Evolutionary conservation across 108 stramenopile species (phyloP).

Genomic region (Seminavis robusta): DNA sequence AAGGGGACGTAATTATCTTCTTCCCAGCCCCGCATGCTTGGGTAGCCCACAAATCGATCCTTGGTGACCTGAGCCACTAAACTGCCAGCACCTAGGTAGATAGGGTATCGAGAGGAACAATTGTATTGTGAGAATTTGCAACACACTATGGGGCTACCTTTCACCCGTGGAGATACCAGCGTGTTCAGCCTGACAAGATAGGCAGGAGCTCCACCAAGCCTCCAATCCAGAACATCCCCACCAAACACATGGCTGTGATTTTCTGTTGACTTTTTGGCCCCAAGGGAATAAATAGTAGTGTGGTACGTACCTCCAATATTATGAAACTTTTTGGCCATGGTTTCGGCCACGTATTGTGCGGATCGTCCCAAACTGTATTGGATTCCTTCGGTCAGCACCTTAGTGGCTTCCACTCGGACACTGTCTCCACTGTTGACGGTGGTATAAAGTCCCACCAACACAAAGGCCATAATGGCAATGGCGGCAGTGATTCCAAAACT

Average conservation of each 20-base stretch:
- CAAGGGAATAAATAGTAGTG: no score
- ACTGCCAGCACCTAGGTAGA: no score
- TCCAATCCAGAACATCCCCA: no score
- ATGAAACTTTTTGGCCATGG: background rate
- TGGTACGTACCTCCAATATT: slow-evolving; percentile 4
- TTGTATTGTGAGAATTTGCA: no score
- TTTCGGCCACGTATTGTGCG: background rate
- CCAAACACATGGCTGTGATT: no score
- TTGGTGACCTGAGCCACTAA: slow-evolving; percentile 30
- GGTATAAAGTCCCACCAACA: slow-evolving; percentile 25
- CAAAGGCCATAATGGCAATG: slow-evolving; percentile 32
- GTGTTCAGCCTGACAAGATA: no score
- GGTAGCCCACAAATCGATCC: slow-evolving; percentile 53
- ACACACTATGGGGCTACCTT: no score
- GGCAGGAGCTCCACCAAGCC: no score
- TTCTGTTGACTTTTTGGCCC: no score
- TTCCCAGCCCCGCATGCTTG: slow-evolving; percentile 4
- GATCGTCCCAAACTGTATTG: background rate
- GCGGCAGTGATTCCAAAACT: slow-evolving; percentile 39
- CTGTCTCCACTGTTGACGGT: slow-evolving; percentile 23
- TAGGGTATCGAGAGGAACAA: no score
- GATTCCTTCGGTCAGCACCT: slow-evolving; percentile 1
- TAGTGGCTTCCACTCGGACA: no score
- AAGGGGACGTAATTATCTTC: slow-evolving; percentile 46
- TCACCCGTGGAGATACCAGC: no score